Conservation (phyloP, 106 monocot genomes). For the Hemerocallis citrina region DNA sequence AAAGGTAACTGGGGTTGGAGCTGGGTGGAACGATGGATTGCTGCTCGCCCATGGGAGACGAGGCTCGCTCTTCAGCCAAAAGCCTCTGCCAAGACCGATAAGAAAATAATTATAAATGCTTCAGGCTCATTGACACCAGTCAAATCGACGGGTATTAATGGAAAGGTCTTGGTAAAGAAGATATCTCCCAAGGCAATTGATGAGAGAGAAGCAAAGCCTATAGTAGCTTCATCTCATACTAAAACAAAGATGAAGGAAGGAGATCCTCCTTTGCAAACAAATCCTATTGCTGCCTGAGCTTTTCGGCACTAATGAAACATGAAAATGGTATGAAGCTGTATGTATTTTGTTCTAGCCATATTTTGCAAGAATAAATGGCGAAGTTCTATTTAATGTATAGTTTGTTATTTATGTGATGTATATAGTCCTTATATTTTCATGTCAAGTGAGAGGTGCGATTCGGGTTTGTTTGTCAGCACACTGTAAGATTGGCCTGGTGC, state of each 20-base stretch:
- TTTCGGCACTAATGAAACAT: too few species aligned
- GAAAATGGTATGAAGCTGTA: too few species aligned
- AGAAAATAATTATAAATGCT: slow-evolving; percentile 11
- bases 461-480: too few species aligned
- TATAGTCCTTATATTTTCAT: too few species aligned
- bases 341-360: too few species aligned
- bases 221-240: not conserved
- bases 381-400: too few species aligned
- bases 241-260: slow-evolving; percentile 19
- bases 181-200: slow-evolving; percentile 14
- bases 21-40: slow-evolving; percentile 71
- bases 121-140: slow-evolving; percentile 1
- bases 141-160: slow-evolving; percentile 16
- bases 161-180: slow-evolving; percentile 25
- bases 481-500: too few species aligned
- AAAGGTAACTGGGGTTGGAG: slow-evolving; percentile 76
- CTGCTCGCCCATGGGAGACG: slow-evolving; percentile 83
- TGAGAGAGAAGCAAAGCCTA: slow-evolving; percentile 18
- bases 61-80: slow-evolving; percentile 25
- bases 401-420: too few species aligned
- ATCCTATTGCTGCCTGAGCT: slow-evolving; percentile 4
- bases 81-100: slow-evolving; percentile 14
- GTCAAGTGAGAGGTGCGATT: too few species aligned
- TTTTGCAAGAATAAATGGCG: too few species aligned
- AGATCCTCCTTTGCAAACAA: slow-evolving; percentile 7